Conservation (phyloP, 257 asterid genomes). For the Solanum peruvianum region DNA sequence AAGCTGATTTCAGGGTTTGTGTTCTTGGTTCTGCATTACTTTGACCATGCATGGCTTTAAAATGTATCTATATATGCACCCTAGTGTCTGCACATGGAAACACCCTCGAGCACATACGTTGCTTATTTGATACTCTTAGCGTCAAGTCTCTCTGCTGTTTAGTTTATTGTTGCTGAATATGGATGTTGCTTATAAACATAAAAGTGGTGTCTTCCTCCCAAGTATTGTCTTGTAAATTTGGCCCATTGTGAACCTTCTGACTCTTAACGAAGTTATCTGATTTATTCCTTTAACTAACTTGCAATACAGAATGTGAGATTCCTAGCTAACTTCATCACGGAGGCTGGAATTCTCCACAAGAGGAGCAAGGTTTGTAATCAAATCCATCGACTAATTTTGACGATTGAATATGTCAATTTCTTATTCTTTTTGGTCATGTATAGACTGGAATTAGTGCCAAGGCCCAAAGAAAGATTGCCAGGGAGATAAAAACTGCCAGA, state of each 20-base stretch:
- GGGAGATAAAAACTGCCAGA: conserved; percentile 93
- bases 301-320: conserved; percentile 67
- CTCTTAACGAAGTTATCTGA: not conserved
- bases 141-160: not conserved
- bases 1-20: conserved; percentile 97
- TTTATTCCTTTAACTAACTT: not conserved
- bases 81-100: not conserved
- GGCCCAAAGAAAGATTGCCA: conserved; percentile 43
- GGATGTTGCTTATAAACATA: not conserved
- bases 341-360: conserved; percentile 73
- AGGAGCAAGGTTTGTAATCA: conserved; percentile 63
- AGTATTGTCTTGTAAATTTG: not conserved
- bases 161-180: not conserved
- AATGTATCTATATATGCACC: not conserved
- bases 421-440: not conserved
- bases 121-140: not conserved
- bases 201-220: not conserved
- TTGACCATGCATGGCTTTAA: not conserved
- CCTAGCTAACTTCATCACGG: conserved; percentile 80
- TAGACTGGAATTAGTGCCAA: conserved; percentile 43
- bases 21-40: not conserved
- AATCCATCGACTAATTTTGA: not conserved
- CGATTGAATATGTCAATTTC: not conserved
- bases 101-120: not conserved
- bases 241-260: not conserved